Evolutionary conservation across 768 basidiomycete species (phyloP), one percentile per base, ranked within the genome.

Genomic region (Leucosporidium creatinivorum): DNA sequence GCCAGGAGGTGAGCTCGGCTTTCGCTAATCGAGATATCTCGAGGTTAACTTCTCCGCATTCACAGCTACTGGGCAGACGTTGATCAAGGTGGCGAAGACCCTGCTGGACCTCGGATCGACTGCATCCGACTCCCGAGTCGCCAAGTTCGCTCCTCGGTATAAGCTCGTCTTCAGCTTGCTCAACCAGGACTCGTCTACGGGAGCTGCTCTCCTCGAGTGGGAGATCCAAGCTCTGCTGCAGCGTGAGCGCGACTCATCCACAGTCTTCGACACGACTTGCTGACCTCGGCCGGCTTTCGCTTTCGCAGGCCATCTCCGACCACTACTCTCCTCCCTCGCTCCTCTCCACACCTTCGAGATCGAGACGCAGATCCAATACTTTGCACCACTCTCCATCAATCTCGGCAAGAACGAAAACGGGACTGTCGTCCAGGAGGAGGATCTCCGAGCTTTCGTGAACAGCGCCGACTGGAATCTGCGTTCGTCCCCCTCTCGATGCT

Each of bases 381-480:
- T 94, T 73, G 91, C 91, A 8, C 93, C 93, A 0, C 79, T 98
- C 55, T 87, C 91, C 1, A 91, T 98, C 75, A 44, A 58, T 49
- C 89, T 91, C 13, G 79, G 81, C 12, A 75, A 80, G 31, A 79
- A 76, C 10, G 39, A 67, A 15, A 75, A 77, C 13, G 72, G 69
- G 0, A 85, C 85, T 77, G 84, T 85, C 0, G 78, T 98, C 49
- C 85, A 84, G 1, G 84, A 85, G 60, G 92, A 93, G 72, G 86
- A 94, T 74, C 82, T 96, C 66, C 92, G 89, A 19, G 86, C 93
- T 0, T 99, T 99, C 75, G 82, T 99, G 51, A 99, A 99, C 75
- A 91, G 91, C 9, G 96, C 93, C 6, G 87, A 93, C 75, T 99
- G 96, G 96, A 89, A 88, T 18, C 76, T 99, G 58, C 92, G 93